A percentile compares a stretch with the other conserved stretches of the same genome.
Conservation (phyloP, 441 rosid genomes). For the Melastoma candidum region DNA sequence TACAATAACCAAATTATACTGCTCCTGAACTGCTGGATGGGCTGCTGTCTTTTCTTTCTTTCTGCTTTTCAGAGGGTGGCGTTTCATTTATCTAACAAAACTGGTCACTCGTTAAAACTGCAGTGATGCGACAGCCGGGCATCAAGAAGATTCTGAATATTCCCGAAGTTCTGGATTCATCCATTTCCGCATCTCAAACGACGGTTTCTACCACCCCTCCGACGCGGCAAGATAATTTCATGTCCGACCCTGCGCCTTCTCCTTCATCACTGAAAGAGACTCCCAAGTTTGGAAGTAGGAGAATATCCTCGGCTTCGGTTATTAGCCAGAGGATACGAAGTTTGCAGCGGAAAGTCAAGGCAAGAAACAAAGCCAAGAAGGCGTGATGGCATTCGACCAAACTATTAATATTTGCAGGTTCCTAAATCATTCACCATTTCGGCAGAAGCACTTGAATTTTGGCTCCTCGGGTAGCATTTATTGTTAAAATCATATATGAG, state of each 20-base stretch:
- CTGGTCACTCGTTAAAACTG: conserved; percentile 1
- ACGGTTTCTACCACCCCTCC: conserved; percentile 18
- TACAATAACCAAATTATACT: too few relatives aligned
- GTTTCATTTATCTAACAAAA: background rate
- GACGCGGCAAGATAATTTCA: conserved; percentile 3
- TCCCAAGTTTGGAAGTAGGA: conserved; percentile 19
- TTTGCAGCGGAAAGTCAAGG: conserved; percentile 24
- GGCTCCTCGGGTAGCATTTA: too few relatives aligned
- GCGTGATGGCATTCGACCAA: background rate
- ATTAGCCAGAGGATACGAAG: conserved; percentile 26
- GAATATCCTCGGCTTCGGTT: conserved; percentile 22
- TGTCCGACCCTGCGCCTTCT: background rate
- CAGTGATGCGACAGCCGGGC: conserved; percentile 33
- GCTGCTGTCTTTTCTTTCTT: background rate
- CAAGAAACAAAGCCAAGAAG: conserved; percentile 19
- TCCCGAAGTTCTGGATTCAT: conserved; percentile 17
- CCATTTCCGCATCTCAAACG: conserved; percentile 13
- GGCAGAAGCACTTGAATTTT: too few relatives aligned
- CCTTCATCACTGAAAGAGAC: conserved; percentile 13
- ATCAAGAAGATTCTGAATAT: conserved; percentile 31
- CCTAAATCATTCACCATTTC: too few relatives aligned
- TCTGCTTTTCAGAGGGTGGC: background rate
- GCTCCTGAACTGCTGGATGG: too few relatives aligned
- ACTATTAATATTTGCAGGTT: too few relatives aligned
- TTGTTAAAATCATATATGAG: too few relatives aligned